These are phyloP conservation scores for Opeltia flavorubescens DNA, from an alignment of 495 filamentous ascomycete genomes.

Conservation along the genomic window DNA sequence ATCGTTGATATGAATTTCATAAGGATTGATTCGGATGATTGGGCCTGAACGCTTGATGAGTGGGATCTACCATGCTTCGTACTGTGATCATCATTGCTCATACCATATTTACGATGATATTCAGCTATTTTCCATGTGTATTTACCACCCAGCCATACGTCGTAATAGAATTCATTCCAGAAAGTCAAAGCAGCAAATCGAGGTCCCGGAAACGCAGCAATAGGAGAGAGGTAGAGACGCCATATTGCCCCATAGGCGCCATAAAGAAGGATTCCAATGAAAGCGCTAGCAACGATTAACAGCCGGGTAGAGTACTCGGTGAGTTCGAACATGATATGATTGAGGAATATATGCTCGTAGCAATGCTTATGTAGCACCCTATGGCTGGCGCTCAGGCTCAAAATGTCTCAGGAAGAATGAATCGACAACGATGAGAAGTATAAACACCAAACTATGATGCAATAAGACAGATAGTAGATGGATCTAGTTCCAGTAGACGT, in stretches of 20 bases:
- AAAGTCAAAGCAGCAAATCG: conserved; percentile 19
- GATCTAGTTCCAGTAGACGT: no score
- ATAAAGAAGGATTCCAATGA: no score
- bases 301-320: no score
- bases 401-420: no score
- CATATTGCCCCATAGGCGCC: conserved; percentile 15
- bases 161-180: conserved; percentile 24
- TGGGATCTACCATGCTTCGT: background rate
- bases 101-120: conserved; percentile 12
- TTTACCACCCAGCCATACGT: conserved; percentile 11
- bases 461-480: no score
- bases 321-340: no score
- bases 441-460: no score
- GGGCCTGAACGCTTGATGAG: conserved; percentile 3
- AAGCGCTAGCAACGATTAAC: no score
- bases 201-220: conserved; percentile 21
- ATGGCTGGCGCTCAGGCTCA: no score
- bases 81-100: background rate
- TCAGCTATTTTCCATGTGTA: conserved; percentile 15
- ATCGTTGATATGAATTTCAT: conserved; percentile 14
- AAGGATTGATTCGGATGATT: conserved; percentile 12
- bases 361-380: no score
- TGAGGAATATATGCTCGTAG: no score
- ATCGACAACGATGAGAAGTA: no score
- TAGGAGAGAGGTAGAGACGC: conserved; percentile 19